phyloP scores from a whole-genome alignment of 257 asterid species.

The Nicotiana tabacum region DNA sequence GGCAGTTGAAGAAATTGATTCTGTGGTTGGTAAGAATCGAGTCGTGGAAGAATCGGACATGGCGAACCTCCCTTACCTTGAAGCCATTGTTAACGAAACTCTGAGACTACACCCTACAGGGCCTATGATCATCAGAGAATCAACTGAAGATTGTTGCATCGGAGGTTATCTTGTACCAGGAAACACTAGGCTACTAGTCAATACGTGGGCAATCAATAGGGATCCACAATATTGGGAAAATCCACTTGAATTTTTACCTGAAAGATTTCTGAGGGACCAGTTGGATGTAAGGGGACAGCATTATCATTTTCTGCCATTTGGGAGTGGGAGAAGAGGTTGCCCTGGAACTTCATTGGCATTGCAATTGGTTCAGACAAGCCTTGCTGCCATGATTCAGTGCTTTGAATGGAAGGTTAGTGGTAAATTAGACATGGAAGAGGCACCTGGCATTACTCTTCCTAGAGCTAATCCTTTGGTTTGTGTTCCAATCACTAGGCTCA shows the following conservation, averaged over 20 bases:
- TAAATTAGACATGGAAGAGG: conserved; percentile 56
- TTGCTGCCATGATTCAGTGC: conserved; percentile 68
- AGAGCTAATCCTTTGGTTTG: conserved; percentile 60
- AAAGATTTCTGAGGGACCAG: conserved; percentile 44
- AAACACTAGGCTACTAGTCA: conserved; percentile 49
- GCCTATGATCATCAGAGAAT: conserved; percentile 48
- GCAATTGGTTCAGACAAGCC: conserved; percentile 54
- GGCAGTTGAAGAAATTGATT: conserved; percentile 51
- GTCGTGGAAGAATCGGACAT: conserved; percentile 60
- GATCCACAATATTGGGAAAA: conserved; percentile 61
- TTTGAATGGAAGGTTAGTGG: conserved; percentile 49
- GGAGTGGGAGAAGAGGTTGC: conserved; percentile 69
- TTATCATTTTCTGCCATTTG: conserved; percentile 59
- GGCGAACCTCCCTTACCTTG: conserved; percentile 53
- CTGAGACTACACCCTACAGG: conserved; percentile 74
- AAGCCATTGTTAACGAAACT: conserved; percentile 71
- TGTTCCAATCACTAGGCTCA: conserved; percentile 34
- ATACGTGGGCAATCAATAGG: conserved; percentile 66
- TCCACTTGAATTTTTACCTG: conserved; percentile 57
- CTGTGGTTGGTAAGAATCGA: conserved; percentile 30
- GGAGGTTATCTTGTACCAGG: conserved; percentile 46
- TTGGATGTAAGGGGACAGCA: conserved; percentile 79
- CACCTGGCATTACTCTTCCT: conserved; percentile 52
- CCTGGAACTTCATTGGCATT: conserved; percentile 71
- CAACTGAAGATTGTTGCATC: conserved; percentile 46